Evolutionary conservation across 305 asterid species (phyloP), one percentile per base, ranked within the genome.

Genomic region (Fraxinus sp.): DNA sequence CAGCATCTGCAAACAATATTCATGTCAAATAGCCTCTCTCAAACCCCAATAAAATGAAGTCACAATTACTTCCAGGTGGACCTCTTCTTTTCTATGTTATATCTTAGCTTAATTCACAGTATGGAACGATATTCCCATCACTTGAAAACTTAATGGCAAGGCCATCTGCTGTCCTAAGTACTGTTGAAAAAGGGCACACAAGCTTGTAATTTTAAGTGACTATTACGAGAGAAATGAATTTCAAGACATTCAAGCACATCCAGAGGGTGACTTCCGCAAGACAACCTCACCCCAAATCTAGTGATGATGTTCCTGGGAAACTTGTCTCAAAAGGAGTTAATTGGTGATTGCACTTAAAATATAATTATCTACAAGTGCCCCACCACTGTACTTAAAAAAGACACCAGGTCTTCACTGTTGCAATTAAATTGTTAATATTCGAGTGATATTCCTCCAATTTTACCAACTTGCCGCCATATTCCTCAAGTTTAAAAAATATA

Each of bases 1-100:
- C 95, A 95, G 84, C 86, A 92, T 79, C 98, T 95, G 90, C 26
- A 72, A 87, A 78, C 75, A 52, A 59, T 59, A 8, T 59, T 59
- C 70, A 59, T 6, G 70, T 59, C 70, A 59, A 7, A 20, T 20
- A 18, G 70, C 70, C 30, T 59, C 30, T 46, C 57, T 46, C 57
- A 22, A 20, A 59, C 24, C 30, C 13, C 24, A 5, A 20, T 20
- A 59, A 20, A 59, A 22, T 59, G 30, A 20, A 59, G 14, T 20
- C 5, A 59, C 24, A 18, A 18, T 59, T 59, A 52, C 64, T n/a
- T 52, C 24, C 6, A 16, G 64, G 64, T 52, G 64, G 24, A 52
- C 24, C 13, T 59, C 28, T 59, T 59, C 30, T 59, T 59, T 59
- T 59, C 70, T 20, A 18, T 6, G 28, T 20, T 59, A 18, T 7